Base-by-base conservation (phyloP, 2,329 filamentous ascomycete genomes). In the Aspergillus clavatus region DNA sequence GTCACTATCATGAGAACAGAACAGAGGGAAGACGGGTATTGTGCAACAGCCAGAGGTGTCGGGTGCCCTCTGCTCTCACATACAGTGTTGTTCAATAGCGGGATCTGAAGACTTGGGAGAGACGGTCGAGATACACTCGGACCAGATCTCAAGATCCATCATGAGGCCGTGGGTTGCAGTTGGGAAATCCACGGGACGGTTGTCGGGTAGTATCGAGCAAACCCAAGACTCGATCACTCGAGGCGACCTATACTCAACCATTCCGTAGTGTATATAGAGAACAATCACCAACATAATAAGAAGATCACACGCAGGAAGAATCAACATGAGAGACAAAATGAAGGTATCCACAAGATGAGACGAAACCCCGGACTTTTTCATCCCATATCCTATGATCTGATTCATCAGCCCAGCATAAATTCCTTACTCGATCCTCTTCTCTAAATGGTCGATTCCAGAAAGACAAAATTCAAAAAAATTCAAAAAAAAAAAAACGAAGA, bases 221-320 rank as follows among this genome's bases (percentile, higher is more conserved):
- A 33, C 29, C 18, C 19, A 35, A 35, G 14, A 35, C 18, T 35
- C 5, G 5, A 21, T 16, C 31, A 35, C 5, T 8, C 8, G 11
- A 5, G 18, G 31, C 11, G 8, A 16, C 8, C 10, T 18, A 18
- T 11, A 8, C 5, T 16, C 8, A 35, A 11, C n/a, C n/a, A n/a
- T n/a, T n/a, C n/a, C n/a, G n/a, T n/a, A n/a, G n/a, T n/a, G n/a
- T n/a, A n/a, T n/a, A n/a, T n/a, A n/a, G n/a, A n/a, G n/a, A n/a
- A n/a, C n/a, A n/a, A n/a, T n/a, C n/a, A n/a, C n/a, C n/a, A n/a
- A n/a, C n/a, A n/a, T n/a, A n/a, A n/a, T n/a, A n/a, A n/a, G n/a
- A n/a, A 22, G 44, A 46, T 16, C 27, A 19, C 31, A 40, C 33
- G 29, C n/a, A 23, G 21, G 33, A 38, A 18, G 29, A n/a, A n/a